Conservation (phyloP, 2,329 filamentous ascomycete species). For the Xylaria sp. region DNA sequence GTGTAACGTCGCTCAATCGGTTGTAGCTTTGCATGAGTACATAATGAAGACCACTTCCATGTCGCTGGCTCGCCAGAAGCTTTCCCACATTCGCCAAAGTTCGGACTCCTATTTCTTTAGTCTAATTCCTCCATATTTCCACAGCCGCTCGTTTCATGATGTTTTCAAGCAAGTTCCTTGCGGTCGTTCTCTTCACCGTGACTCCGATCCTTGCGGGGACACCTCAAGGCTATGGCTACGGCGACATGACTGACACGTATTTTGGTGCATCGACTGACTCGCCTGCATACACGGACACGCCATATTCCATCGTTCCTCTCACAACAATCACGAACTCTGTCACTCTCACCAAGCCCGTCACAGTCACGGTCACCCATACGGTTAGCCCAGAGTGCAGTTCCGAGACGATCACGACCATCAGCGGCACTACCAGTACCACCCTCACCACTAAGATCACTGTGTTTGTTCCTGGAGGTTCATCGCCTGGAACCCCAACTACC, state of each 20-base stretch:
- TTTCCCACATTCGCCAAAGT: not conserved
- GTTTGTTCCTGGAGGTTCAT: not conserved
- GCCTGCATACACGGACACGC: not conserved
- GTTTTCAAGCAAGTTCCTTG: slow-evolving; percentile 14
- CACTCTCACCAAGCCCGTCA: slow-evolving; percentile 26
- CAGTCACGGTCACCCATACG: slow-evolving; percentile 31
- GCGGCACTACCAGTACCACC: slow-evolving; percentile 26
- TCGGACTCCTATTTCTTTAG: not conserved
- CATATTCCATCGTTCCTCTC: slow-evolving; percentile 8
- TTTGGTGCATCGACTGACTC: slow-evolving; percentile 9
- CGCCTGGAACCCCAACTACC: not conserved
- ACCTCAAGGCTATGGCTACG: slow-evolving; percentile 33
- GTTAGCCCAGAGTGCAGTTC: slow-evolving; percentile 20
- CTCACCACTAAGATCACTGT: slow-evolving; percentile 23
- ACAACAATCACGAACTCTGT: slow-evolving; percentile 33
- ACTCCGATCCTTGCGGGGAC: slow-evolving; percentile 21
- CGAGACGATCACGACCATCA: slow-evolving; percentile 21
- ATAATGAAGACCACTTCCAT: not conserved
- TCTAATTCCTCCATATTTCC: slow-evolving; percentile 19
- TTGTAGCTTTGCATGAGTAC: not conserved
- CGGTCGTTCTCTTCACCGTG: slow-evolving; percentile 15
- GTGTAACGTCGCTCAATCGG: not conserved
- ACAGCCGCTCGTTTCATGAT: slow-evolving; percentile 31
- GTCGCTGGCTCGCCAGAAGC: not conserved
- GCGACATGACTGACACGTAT: slow-evolving; percentile 23